Base-by-base conservation (phyloP, 768 basidiomycete species). In the Tricholoma matsutake region DNA sequence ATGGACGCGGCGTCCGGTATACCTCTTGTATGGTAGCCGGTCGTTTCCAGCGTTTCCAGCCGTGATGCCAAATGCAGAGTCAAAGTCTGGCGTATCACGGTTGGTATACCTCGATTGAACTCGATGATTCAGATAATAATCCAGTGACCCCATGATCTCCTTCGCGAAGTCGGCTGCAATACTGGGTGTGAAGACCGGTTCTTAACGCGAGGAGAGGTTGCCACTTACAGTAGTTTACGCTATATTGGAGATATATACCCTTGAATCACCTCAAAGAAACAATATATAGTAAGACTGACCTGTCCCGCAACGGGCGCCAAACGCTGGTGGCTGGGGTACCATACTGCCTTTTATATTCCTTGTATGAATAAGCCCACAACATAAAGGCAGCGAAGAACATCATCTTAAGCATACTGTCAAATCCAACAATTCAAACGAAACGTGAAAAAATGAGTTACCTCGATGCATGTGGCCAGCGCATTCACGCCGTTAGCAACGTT, bases 401-500 rank as follows among this genome's bases (percentile, higher is more conserved):
- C 92, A 94, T 94, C 89, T 92, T 63, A 43, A 20, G 6, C 2
- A 7, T 6, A 7, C 6, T 10, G 41, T 43, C 41, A 43, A 20
- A 43, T 43, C 41, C 63, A 31, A 29, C 25, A 49, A n/a, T 4
- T 52, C 9, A 53, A 20, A 10, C 13, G 13, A 13, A 41, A 20
- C 28, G 7, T 0, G 18, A 22, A 56, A 20, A 58, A 47, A 18
- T 39, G 34, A 61, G 71, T 56, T 63, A 90, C 91, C 82, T 96
- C 93, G 54, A 94, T 83, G 62, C 89, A 91, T 29, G 86, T 91
- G 16, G 88, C 77, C 4, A 96, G 78, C 0, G 94, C 91, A 63
- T 85, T 89, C 41, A 94, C 72, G 1, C 93, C 94, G 63, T 96
- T 82, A 0, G 91, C 83, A 51, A 95, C 84, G 69, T 96, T 95